phyloP scores from a whole-genome alignment of 1,284 basidiomycete species.

The Leccinum fuscescens region DNA sequence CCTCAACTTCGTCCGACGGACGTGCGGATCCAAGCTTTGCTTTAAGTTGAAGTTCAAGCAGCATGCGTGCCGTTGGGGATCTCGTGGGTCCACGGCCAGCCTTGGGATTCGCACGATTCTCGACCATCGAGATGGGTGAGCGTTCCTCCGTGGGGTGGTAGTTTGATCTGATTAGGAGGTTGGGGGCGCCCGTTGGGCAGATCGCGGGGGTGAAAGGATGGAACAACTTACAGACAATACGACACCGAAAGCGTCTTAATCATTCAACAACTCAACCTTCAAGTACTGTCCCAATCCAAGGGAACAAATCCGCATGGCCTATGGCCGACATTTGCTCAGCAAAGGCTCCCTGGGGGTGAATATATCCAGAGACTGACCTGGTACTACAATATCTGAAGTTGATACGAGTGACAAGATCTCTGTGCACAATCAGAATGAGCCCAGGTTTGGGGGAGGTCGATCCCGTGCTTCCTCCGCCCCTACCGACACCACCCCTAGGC shows the following conservation, averaged over 20 bases:
- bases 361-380: constrained; percentile 47
- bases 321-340: neutral
- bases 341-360: neutral
- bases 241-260: constrained; percentile 61
- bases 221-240: constrained; percentile 69
- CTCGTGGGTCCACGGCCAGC: constrained; percentile 42
- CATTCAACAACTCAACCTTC: constrained; percentile 58
- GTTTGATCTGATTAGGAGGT: constrained; percentile 38
- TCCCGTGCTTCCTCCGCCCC: too few relatives aligned
- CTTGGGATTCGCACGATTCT: constrained; percentile 37
- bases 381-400: constrained; percentile 78
- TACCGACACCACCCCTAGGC: too few relatives aligned
- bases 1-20: constrained; percentile 72
- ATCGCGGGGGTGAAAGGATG: neutral
- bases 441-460: neutral
- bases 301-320: constrained; percentile 70
- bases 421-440: constrained; percentile 29
- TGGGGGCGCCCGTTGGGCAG: constrained; percentile 28
- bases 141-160: constrained; percentile 58
- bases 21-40: constrained; percentile 51
- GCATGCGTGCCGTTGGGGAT: constrained; percentile 49
- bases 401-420: constrained; percentile 84
- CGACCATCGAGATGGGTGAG: constrained; percentile 48
- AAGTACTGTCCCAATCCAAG: constrained; percentile 77
- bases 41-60: constrained; percentile 61